Percentiles rank a stretch among this genome's conserved stretches.
These are phyloP conservation scores for Cudoniella acicularis DNA, from an alignment of 495 filamentous ascomycete genomes.

Conservation along the genomic window DNA sequence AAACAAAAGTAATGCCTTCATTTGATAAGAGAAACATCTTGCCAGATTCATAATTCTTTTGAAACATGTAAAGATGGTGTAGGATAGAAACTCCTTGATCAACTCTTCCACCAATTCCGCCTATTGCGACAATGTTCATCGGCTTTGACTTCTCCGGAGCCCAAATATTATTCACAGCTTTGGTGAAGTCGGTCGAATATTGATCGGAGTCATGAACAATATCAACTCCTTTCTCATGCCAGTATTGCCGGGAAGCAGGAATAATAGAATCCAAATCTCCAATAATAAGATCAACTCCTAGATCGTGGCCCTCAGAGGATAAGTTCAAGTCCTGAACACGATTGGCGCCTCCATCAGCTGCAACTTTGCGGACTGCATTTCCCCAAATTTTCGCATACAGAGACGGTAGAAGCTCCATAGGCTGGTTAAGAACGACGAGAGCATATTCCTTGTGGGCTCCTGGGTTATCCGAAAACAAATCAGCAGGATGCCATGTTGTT, in stretches of 20 bases:
- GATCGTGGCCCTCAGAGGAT: conserved; percentile 8
- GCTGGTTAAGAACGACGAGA: conserved; percentile 69
- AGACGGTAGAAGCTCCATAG: conserved; percentile 37
- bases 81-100: conserved; percentile 89
- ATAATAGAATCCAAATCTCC: conserved; percentile 87
- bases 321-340: conserved; percentile 57
- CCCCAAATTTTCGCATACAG: conserved; percentile 18
- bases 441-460: conserved; percentile 33
- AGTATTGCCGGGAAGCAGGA: conserved; percentile 54
- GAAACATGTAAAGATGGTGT: conserved; percentile 68
- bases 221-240: conserved; percentile 45
- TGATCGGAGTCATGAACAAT: conserved; percentile 71
- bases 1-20: conserved; percentile 74
- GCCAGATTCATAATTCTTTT: conserved; percentile 40
- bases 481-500: conserved; percentile 22
- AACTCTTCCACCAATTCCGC: conserved; percentile 81
- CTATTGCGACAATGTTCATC: conserved; percentile 64
- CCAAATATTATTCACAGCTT: conserved; percentile 55
- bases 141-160: conserved; percentile 5
- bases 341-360: conserved; percentile 92
- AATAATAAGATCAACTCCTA: conserved; percentile 64
- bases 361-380: conserved; percentile 55
- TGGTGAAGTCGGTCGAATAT: conserved; percentile 79
- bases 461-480: conserved; percentile 22
- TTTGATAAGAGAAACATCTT: conserved; percentile 70